Conservation (phyloP, 441 rosid genomes). For the Erodium moschatum region DNA sequence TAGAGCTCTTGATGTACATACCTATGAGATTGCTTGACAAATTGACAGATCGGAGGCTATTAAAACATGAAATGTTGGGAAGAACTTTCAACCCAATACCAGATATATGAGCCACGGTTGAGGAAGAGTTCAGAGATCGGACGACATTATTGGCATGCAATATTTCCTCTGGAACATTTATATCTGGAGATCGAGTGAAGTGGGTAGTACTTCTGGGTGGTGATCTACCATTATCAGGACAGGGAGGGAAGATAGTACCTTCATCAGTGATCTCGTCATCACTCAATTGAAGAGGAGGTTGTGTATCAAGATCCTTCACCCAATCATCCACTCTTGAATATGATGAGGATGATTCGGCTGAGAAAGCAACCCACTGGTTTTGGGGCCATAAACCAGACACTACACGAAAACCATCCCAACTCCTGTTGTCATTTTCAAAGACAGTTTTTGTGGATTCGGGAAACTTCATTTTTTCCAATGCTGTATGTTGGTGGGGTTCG, state of each 20-base stretch:
- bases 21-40: conserved; percentile 78
- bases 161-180: conserved; percentile 50
- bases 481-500: conserved; percentile 33
- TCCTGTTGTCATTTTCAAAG: conserved; percentile 23
- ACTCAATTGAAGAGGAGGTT: conserved; percentile 22
- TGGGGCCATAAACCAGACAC: conserved; percentile 52
- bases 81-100: conserved; percentile 73
- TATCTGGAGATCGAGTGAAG: conserved; percentile 26
- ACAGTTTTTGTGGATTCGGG: conserved; percentile 27
- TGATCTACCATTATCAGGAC: conserved; percentile 48
- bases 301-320: conserved; percentile 54
- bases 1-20: conserved; percentile 21
- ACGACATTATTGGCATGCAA: conserved; percentile 60
- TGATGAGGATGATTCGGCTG: conserved; percentile 45
- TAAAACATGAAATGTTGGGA: conserved; percentile 56
- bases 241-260: conserved; percentile 34
- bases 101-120: conserved; percentile 70
- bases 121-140: conserved; percentile 68
- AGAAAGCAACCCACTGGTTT: conserved; percentile 83
- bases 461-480: conserved; percentile 33
- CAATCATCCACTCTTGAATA: conserved; percentile 68
- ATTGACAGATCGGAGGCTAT: conserved; percentile 73
- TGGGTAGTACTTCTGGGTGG: conserved; percentile 22
- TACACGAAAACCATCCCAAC: conserved; percentile 37
- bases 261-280: conserved; percentile 27